A percentile compares a stretch with the other conserved stretches of the same genome.
phyloP scores from a whole-genome alignment of 306 rosid genomes.

The Cicer pinnatifidum region DNA sequence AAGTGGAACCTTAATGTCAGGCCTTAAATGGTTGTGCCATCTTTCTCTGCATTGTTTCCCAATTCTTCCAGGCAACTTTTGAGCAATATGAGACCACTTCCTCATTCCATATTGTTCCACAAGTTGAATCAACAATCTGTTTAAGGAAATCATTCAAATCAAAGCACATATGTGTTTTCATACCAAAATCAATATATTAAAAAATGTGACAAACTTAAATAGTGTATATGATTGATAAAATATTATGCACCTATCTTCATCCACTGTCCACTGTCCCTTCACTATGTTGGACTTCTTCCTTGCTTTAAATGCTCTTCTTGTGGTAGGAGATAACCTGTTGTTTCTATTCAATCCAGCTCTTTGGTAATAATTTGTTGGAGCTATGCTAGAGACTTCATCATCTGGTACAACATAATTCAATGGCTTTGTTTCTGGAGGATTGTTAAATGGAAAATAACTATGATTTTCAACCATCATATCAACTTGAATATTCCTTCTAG shows the following conservation, averaged over 20 bases:
- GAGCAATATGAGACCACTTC: slow-evolving; percentile 95
- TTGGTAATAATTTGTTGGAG: slow-evolving; percentile 52
- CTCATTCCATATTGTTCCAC: slow-evolving; percentile 85
- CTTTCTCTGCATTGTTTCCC: slow-evolving; percentile 97
- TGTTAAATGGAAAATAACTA: slow-evolving; percentile 43
- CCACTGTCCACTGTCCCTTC: slow-evolving; percentile 91
- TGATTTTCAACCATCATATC: slow-evolving; percentile 50
- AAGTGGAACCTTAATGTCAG: slow-evolving; percentile 81
- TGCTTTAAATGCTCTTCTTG: slow-evolving; percentile 55
- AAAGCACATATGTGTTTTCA: slow-evolving; percentile 8
- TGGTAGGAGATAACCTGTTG: slow-evolving; percentile 42
- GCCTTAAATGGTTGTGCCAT: slow-evolving; percentile 96
- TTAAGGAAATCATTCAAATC: slow-evolving; percentile 29
- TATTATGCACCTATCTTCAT: slow-evolving; percentile 78
- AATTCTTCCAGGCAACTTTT: slow-evolving; percentile 83
- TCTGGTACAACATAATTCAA: slow-evolving; percentile 63
- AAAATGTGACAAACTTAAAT: slow-evolving; percentile 23
- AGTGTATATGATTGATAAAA: too few relatives aligned
- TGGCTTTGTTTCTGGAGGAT: slow-evolving; percentile 51
- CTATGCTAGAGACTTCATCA: slow-evolving; percentile 73
- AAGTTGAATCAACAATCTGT: slow-evolving; percentile 75
- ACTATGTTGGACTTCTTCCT: slow-evolving; percentile 63
- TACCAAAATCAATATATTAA: neutral
- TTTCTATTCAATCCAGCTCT: slow-evolving; percentile 51
- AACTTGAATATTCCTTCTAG: slow-evolving; percentile 47